Percentiles rank a stretch among this genome's conserved stretches.
These are phyloP conservation scores for Penicillium riverlandense DNA, from an alignment of 495 filamentous ascomycete species.

Conservation along the genomic window DNA sequence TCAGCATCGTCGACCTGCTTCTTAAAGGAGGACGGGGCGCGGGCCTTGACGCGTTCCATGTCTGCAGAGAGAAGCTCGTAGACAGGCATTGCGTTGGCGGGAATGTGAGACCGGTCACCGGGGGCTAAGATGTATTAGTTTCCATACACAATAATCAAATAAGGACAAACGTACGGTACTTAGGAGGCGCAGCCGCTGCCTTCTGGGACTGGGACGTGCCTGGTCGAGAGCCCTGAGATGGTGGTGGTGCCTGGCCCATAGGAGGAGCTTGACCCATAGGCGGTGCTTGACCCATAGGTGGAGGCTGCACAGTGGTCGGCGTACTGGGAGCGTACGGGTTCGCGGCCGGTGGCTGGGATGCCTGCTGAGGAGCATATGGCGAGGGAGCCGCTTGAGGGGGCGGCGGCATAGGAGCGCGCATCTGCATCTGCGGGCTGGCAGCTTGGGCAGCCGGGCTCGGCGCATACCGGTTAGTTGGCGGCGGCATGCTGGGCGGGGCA, in stretches of 20 bases:
- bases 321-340: slow-evolving; percentile 42
- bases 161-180: slow-evolving; percentile 54
- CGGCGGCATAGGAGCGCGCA: slow-evolving; percentile 37
- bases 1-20: slow-evolving; percentile 87
- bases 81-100: slow-evolving; percentile 63
- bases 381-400: slow-evolving; percentile 47
- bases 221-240: slow-evolving; percentile 38
- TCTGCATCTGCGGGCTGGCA: slow-evolving; percentile 32
- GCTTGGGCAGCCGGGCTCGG: slow-evolving; percentile 63
- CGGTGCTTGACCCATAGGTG: slow-evolving; percentile 33
- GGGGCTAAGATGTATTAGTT: slow-evolving; percentile 39
- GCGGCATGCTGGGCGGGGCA: slow-evolving; percentile 64
- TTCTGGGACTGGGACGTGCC: slow-evolving; percentile 44
- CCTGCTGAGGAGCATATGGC: slow-evolving; percentile 52
- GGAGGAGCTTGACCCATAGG: slow-evolving; percentile 21
- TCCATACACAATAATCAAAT: neutral
- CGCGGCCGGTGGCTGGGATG: slow-evolving; percentile 26
- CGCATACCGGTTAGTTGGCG: slow-evolving; percentile 78
- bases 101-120: slow-evolving; percentile 88
- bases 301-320: slow-evolving; percentile 31
- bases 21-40: slow-evolving; percentile 75
- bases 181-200: slow-evolving; percentile 43
- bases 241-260: slow-evolving; percentile 15
- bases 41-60: slow-evolving; percentile 78
- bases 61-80: slow-evolving; percentile 76